Conservation (phyloP, 495 filamentous ascomycete genomes). For the Penicillium cataractarum region DNA sequence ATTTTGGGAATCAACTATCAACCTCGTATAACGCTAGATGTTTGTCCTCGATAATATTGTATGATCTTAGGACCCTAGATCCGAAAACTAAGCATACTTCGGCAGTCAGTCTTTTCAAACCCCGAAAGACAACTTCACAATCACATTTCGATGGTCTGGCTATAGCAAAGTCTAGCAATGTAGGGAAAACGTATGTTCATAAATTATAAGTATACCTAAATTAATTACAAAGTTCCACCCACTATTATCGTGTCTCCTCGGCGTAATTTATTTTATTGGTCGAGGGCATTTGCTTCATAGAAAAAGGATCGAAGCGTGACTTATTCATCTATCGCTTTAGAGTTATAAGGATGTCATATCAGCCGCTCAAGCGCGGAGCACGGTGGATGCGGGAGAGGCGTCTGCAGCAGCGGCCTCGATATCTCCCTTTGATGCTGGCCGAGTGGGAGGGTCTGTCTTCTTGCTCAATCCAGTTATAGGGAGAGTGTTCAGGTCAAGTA, state of each 20-base stretch:
- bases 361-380: not conserved
- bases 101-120: not conserved
- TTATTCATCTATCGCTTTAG: too few species aligned
- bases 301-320: not conserved
- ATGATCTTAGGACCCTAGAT: not conserved
- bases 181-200: too few species aligned
- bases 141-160: too few species aligned
- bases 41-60: not conserved
- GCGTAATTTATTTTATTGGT: not conserved
- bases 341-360: not conserved
- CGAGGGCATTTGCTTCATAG: not conserved
- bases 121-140: too few species aligned
- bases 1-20: too few species aligned
- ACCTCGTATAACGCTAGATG: too few species aligned
- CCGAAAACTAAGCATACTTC: not conserved
- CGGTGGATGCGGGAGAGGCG: not conserved
- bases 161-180: too few species aligned
- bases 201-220: not conserved
- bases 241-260: not conserved
- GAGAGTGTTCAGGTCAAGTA: constrained; percentile 33
- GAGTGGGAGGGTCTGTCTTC: constrained; percentile 8
- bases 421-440: constrained; percentile 16
- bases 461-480: constrained; percentile 24
- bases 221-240: not conserved
- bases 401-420: constrained; percentile 32